These are phyloP conservation scores for Sphagnum fallax DNA, from an alignment of 228 moss, liverwort and hornwort genomes.

Conservation along the genomic window DNA sequence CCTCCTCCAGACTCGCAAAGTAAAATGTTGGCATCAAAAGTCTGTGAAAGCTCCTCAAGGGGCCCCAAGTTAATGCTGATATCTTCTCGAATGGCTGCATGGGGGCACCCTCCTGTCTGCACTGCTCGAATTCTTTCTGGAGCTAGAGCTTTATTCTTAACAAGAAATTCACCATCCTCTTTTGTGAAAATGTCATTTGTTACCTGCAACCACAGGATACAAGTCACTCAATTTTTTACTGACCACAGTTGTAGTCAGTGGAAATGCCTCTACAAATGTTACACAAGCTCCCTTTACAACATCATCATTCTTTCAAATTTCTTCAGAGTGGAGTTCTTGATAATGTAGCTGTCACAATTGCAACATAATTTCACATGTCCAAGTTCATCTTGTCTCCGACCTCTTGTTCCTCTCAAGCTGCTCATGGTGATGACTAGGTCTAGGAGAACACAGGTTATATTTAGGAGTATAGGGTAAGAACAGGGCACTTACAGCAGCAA, in stretches of 20 bases:
- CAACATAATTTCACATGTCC: neutral
- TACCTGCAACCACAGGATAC: constrained; percentile 33
- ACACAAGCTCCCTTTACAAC: too few relatives aligned
- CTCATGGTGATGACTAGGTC: too few relatives aligned
- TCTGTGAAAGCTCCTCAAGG: constrained; percentile 77
- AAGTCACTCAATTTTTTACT: neutral
- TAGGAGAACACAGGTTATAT: too few relatives aligned
- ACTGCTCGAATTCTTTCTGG: constrained; percentile 88
- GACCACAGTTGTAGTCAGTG: too few relatives aligned
- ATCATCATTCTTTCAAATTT: too few relatives aligned
- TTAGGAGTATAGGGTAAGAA: neutral
- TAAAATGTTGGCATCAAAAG: constrained; percentile 71
- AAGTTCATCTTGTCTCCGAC: neutral
- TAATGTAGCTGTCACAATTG: too few relatives aligned
- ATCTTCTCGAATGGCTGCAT: constrained; percentile 96
- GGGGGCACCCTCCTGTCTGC: constrained; percentile 97
- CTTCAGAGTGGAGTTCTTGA: too few relatives aligned
- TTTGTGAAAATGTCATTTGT: constrained; percentile 97
- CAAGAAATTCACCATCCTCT: constrained; percentile 94
- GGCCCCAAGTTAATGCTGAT: constrained; percentile 98
- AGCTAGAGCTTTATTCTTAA: constrained; percentile 84
- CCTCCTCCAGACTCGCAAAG: constrained; percentile 98
- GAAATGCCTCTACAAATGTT: too few relatives aligned
- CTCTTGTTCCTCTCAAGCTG: neutral
- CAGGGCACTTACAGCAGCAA: constrained; percentile 69